These are phyloP conservation scores for Penicillium silybi DNA, from an alignment of 495 filamentous ascomycete genomes.

Conservation along the genomic window DNA sequence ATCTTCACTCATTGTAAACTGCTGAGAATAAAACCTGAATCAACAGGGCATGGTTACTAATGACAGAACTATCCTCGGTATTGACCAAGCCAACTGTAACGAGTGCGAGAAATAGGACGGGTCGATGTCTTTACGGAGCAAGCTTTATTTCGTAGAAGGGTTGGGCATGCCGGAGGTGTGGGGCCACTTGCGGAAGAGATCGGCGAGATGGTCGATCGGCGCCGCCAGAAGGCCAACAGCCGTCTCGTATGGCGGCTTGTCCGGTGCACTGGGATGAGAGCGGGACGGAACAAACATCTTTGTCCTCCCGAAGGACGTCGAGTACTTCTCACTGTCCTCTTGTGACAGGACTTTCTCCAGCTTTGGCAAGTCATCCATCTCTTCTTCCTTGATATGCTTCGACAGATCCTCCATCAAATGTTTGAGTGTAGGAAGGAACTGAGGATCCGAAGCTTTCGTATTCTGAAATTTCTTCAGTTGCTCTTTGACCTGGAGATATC, in stretches of 20 bases:
- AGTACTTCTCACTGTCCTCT: constrained; percentile 37
- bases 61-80: no score
- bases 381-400: constrained; percentile 61
- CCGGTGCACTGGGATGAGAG: constrained; percentile 47
- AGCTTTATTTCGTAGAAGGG: no score
- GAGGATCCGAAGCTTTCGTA: constrained; percentile 38
- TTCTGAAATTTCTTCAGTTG: constrained; percentile 58
- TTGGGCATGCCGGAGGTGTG: no score
- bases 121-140: no score
- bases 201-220: constrained; percentile 31
- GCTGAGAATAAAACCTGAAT: no score
- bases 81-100: no score
- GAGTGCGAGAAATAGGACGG: no score
- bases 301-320: constrained; percentile 53
- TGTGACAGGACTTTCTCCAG: constrained; percentile 45
- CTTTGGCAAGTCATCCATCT: constrained; percentile 50
- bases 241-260: constrained; percentile 34
- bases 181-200: constrained; percentile 33
- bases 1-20: no score
- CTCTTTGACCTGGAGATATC: constrained; percentile 54
- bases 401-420: constrained; percentile 48
- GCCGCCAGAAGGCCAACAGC: constrained; percentile 27
- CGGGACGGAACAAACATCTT: constrained; percentile 60
- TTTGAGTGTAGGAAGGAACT: constrained; percentile 51
- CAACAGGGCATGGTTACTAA: no score